Percentiles rank a stretch among this genome's conserved stretches.
These are phyloP conservation scores for Tuber microsphaerosporum DNA, from an alignment of 495 filamentous ascomycete genomes.

Conservation along the genomic window DNA sequence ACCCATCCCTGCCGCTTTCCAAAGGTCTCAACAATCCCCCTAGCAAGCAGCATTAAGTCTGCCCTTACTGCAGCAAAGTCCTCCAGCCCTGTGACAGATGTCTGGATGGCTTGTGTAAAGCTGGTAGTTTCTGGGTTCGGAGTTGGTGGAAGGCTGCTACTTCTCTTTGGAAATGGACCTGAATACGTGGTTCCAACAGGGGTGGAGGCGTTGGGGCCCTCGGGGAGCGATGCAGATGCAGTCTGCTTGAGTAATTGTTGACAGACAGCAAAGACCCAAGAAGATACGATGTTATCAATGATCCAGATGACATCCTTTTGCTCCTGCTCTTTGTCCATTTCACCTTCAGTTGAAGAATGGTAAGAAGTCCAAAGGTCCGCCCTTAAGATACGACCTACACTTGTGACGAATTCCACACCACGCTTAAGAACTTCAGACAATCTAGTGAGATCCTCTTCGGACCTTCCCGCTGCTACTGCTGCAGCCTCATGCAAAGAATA, in stretches of 20 bases:
- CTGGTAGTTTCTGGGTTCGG: constrained; percentile 21
- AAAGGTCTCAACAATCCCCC: constrained; percentile 67
- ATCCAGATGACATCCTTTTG: constrained; percentile 43
- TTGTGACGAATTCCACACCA: constrained; percentile 71
- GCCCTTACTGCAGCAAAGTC: constrained; percentile 76
- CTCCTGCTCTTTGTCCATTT: constrained; percentile 35
- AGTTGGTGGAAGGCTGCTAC: constrained; percentile 36
- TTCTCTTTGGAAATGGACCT: constrained; percentile 31
- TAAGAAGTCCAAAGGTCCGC: constrained; percentile 58
- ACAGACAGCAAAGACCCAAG: constrained; percentile 67
- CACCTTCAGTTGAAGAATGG: constrained; percentile 22
- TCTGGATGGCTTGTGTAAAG: constrained; percentile 31
- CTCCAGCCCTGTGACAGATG: constrained; percentile 58
- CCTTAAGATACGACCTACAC: constrained; percentile 66
- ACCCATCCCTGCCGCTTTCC: constrained; percentile 68
- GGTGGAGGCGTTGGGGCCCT: constrained; percentile 14
- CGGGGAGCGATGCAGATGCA: constrained; percentile 32
- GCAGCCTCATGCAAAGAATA: constrained; percentile 33
- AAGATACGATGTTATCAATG: constrained; percentile 73
- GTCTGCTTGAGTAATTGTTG: constrained; percentile 40
- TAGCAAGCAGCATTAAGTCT: constrained; percentile 69
- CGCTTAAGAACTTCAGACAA: constrained; percentile 74
- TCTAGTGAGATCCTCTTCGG: constrained; percentile 62
- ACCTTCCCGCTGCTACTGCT: constrained; percentile 24
- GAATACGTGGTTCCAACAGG: neutral